Base-by-base conservation (phyloP, 306 rosid species). In the Senna tora region DNA sequence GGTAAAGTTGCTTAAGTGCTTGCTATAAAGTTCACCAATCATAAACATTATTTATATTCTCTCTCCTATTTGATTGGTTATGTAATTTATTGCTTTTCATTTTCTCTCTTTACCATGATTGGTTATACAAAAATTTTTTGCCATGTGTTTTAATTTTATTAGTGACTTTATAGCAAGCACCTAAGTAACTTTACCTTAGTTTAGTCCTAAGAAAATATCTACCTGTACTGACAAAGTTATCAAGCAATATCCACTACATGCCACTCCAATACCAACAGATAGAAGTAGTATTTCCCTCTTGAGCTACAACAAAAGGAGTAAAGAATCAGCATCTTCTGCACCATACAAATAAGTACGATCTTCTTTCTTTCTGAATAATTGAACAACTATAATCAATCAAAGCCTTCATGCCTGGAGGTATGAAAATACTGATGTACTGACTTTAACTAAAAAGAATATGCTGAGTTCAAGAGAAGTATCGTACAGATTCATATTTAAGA, bases 401-500 rank as follows among this genome's bases (percentile, higher is more conserved):
- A 56, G 14, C 67, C 79, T 17, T 9, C 57, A 72, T 47, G 73
- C 41, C 67, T 50, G 63, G 46, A 28, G 62, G 43, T 5, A 65
- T 25, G 33, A 69, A 65, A 71, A 50, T 47, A 39, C 15, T 25
- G 30, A 62, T 50, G 59, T 34, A 32, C 69, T 19, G 64, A 72
- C 80, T 78, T 76, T 56, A 79, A 52, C 28, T 50, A 81, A 70
- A 38, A 81, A 78, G 78, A 84, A 75, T 75, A 79, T 71, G 75
- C 54, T 66, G 77, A 83, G 91, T 72, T 80, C 73, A 75, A 74
- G 81, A 77, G 66, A 65, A 78, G 84, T 63, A 82, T 79, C 96
- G 77, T 93, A 93, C 98, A 84, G 92, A 94, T 88, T 93, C 96
- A 68, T 93, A 93, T 78, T 83, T n/a, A 72, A 93, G 98, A 80